These are phyloP conservation scores for Arabis hirsuta DNA, from an alignment of 345 rosid genomes.

Conservation along the genomic window DNA sequence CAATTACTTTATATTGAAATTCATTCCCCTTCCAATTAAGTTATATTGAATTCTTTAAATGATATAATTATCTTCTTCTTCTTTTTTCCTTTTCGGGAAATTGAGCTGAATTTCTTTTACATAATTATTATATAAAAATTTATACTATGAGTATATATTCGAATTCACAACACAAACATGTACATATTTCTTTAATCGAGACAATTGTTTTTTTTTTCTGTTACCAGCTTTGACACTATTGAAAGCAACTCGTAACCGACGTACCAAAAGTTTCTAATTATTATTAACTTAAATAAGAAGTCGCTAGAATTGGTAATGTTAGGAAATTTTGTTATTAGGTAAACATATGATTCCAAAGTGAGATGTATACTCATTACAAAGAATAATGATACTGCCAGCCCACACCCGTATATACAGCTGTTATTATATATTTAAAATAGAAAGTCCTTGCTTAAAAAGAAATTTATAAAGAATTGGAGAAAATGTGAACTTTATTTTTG, in stretches of 20 bases:
- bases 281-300: constrained; percentile 11
- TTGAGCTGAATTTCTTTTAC: not conserved
- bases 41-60: not conserved
- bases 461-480: not conserved
- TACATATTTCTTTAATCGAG: not conserved
- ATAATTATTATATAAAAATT: not conserved
- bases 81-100: not conserved
- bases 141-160: not conserved
- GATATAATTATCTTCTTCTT: not conserved
- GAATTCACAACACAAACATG: constrained; percentile 2
- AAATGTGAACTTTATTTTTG: not conserved
- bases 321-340: constrained; percentile 33
- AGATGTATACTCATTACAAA: constrained; percentile 25
- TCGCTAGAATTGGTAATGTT: constrained; percentile 30
- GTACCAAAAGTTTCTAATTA: constrained; percentile 4
- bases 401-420: constrained; percentile 43
- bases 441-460: too few species aligned
- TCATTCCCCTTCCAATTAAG: not conserved
- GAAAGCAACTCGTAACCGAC: constrained; percentile 37
- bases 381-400: constrained; percentile 38
- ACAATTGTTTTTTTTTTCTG: not conserved
- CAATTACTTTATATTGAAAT: not conserved
- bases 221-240: constrained; percentile 20
- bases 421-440: too few species aligned
- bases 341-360: constrained; percentile 28